Conservation (phyloP, 768 basidiomycete genomes). For the Mycena amicta region DNA sequence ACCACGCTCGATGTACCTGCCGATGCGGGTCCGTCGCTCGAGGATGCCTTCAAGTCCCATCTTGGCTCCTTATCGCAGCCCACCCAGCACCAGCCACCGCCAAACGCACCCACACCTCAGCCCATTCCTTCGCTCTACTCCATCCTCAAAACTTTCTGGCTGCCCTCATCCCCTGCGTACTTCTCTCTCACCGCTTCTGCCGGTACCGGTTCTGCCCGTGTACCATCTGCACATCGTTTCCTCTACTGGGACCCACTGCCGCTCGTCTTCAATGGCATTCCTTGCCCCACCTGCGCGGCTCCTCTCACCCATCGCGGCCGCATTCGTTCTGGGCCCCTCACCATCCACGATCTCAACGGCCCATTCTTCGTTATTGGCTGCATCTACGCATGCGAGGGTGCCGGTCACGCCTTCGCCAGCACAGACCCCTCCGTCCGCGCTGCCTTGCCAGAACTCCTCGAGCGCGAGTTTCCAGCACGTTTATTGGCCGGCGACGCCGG, state of each 20-base stretch:
- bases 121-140: slow-evolving; percentile 74
- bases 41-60: slow-evolving; percentile 81
- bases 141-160: slow-evolving; percentile 82
- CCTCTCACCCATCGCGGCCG: slow-evolving; percentile 69
- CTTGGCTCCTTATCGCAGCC: slow-evolving; percentile 63
- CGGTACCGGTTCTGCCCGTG: slow-evolving; percentile 54
- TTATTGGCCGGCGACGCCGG: slow-evolving; percentile 61
- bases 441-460: slow-evolving; percentile 65
- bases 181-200: slow-evolving; percentile 77
- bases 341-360: slow-evolving; percentile 76
- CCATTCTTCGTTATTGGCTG: slow-evolving; percentile 88
- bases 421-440: slow-evolving; percentile 74
- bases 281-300: slow-evolving; percentile 65
- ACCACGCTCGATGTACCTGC: slow-evolving; percentile 62
- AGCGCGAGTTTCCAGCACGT: slow-evolving; percentile 74
- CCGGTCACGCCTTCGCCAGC: slow-evolving; percentile 67
- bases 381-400: slow-evolving; percentile 67
- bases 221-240: slow-evolving; percentile 74
- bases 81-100: slow-evolving; percentile 39
- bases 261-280: slow-evolving; percentile 80
- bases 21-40: slow-evolving; percentile 61
- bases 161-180: slow-evolving; percentile 77
- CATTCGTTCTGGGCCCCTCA: slow-evolving; percentile 74
- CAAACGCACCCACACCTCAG: slow-evolving; percentile 28
- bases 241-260: slow-evolving; percentile 89